Evolutionary conservation across 2,329 filamentous ascomycete genomes (phyloP).

Genomic region (Didymosphaeria variabile): DNA sequence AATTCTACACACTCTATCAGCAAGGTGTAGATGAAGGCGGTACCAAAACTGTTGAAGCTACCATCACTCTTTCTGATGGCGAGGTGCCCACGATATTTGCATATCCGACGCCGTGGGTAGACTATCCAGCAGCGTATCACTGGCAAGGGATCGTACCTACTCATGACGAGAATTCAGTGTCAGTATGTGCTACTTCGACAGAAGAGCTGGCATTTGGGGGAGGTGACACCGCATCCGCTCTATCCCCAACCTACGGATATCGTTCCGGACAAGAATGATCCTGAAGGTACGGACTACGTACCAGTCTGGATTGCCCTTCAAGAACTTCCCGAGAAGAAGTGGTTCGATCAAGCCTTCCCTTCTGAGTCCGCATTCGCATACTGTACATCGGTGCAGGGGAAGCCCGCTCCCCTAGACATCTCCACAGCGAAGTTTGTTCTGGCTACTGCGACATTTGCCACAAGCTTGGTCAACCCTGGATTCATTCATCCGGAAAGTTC

Average conservation of each 20-base stretch:
- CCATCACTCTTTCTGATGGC: conserved; percentile 15
- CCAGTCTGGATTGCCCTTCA: conserved; percentile 25
- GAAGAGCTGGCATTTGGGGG: conserved; percentile 17
- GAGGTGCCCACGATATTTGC: conserved; percentile 12
- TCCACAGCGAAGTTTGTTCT: conserved; percentile 23
- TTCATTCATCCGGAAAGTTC: conserved; percentile 16
- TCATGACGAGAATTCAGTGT: conserved; percentile 16
- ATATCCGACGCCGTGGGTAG: conserved; percentile 29
- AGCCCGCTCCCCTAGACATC: conserved; percentile 17
- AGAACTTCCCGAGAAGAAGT: conserved; percentile 24
- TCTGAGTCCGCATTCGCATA: conserved; percentile 27
- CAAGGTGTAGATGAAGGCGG: conserved; percentile 16
- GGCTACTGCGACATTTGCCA: conserved; percentile 19
- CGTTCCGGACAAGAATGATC: conserved; percentile 17
- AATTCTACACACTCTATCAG: conserved; percentile 21
- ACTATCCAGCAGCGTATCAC: conserved; percentile 27
- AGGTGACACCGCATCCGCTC: conserved; percentile 22
- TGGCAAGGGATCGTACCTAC: conserved; percentile 30
- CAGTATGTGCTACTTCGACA: conserved; percentile 25
- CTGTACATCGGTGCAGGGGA: conserved; percentile 18
- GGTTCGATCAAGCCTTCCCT: conserved; percentile 27
- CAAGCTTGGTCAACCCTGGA: neutral
- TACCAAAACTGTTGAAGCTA: conserved; percentile 19
- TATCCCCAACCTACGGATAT: conserved; percentile 26
- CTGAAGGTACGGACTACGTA: conserved; percentile 17